Evolutionary conservation across 192 early-diverging fungal genomes (phyloP).

Genomic region (Coemansia biformis): DNA sequence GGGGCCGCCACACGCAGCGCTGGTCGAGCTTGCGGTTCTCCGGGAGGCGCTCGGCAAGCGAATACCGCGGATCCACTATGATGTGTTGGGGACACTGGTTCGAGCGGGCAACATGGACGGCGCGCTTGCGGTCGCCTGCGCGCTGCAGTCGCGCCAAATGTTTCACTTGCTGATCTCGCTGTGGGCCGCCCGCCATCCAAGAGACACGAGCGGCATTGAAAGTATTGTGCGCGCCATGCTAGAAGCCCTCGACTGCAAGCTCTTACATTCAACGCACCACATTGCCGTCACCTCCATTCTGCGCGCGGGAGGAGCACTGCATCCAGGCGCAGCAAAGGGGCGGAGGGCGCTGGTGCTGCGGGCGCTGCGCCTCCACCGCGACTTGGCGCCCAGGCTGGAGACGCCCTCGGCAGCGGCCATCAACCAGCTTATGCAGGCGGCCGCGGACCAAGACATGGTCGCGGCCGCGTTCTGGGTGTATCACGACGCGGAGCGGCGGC

Average conservation of each 20-base stretch:
- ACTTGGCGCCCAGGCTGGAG: slow-evolving; percentile 19
- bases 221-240: slow-evolving; percentile 7
- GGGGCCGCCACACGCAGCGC: not conserved
- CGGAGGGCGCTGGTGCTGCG: not conserved
- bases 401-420: slow-evolving; percentile 17
- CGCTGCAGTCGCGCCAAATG: slow-evolving; percentile 3
- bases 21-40: slow-evolving; percentile 1
- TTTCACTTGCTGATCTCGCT: slow-evolving; percentile 13
- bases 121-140: slow-evolving; percentile 4
- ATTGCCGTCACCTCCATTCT: slow-evolving; percentile 11
- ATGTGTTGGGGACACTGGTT: slow-evolving; percentile 14
- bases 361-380: slow-evolving; percentile 18
- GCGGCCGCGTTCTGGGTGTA: slow-evolving; percentile 15
- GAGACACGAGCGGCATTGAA: slow-evolving; percentile 9
- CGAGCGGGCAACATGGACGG: slow-evolving; percentile 5
- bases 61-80: slow-evolving; percentile 23
- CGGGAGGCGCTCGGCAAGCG: slow-evolving; percentile 1
- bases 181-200: slow-evolving; percentile 8
- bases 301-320: not conserved
- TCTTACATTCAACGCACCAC: slow-evolving; percentile 32
- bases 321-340: not conserved
- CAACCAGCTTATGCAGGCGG: slow-evolving; percentile 16
- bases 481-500: slow-evolving; percentile 12
- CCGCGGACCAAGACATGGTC: slow-evolving; percentile 2
- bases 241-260: not conserved